Conservation (phyloP, 2,329 filamentous ascomycete species). For the Salinomyces thailandicus region DNA sequence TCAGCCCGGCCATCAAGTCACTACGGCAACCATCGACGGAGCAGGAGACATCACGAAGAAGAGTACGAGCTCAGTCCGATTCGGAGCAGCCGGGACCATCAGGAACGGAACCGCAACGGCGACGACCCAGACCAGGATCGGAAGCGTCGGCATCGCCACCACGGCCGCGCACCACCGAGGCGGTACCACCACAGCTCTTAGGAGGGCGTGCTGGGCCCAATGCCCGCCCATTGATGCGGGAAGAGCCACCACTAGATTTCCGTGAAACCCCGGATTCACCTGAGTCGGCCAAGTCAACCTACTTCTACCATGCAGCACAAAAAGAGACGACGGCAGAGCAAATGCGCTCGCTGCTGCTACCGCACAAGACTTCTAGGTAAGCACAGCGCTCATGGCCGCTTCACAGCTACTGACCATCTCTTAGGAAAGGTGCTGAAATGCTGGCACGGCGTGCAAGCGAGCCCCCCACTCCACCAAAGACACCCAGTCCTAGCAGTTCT, state of each 20-base stretch:
- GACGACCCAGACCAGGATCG: conserved; percentile 20
- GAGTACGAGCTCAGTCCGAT: conserved; percentile 13
- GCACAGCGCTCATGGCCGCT: background rate
- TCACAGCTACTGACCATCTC: background rate
- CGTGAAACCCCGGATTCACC: background rate
- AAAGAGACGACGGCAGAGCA: conserved; percentile 3
- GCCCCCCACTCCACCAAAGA: background rate
- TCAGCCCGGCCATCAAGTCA: conserved; percentile 10
- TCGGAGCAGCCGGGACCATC: conserved; percentile 1
- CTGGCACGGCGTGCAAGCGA: background rate
- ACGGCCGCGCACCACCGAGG: conserved; percentile 20
- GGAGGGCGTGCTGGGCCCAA: conserved; percentile 23
- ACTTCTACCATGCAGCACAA: conserved; percentile 5
- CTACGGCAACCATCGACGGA: conserved; percentile 11
- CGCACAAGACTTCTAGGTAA: conserved; percentile 1
- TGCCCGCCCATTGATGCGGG: conserved; percentile 17
- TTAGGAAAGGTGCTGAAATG: too few relatives aligned
- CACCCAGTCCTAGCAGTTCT: background rate
- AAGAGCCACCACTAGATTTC: background rate
- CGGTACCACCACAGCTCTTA: conserved; percentile 26
- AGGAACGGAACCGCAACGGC: background rate
- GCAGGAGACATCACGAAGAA: conserved; percentile 14
- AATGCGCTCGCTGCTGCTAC: conserved; percentile 3
- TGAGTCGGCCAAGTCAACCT: background rate
- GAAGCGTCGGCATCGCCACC: conserved; percentile 20